phyloP scores from a whole-genome alignment of 495 filamentous ascomycete genomes.

The Podospora appendiculata region DNA sequence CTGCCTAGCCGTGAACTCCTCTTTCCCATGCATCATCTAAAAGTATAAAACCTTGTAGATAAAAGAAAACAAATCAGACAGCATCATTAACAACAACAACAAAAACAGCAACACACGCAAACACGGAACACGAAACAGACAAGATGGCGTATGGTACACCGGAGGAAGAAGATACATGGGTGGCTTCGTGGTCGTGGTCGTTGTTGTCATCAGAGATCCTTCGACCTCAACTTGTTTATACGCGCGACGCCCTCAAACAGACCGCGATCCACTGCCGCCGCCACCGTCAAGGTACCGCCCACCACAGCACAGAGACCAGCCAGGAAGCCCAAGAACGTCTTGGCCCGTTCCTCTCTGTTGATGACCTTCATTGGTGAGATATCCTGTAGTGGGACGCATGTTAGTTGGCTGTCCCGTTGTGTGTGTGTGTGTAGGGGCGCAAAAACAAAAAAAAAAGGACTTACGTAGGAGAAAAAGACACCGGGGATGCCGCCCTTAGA shows the following conservation, averaged over 20 bases:
- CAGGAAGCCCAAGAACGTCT: conserved; percentile 83
- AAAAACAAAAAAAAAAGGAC: conserved; percentile 24
- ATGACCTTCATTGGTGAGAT: conserved; percentile 99
- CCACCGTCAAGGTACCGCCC: conserved; percentile 91
- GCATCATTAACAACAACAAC: background rate
- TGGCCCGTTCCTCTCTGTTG: conserved; percentile 83
- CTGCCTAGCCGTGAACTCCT: conserved; percentile 1
- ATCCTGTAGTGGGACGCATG: conserved; percentile 45
- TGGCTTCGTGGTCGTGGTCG: no score
- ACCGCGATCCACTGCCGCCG: conserved; percentile 84
- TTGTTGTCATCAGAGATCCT: conserved; percentile 30
- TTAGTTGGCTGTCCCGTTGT: background rate
- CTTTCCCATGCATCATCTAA: background rate
- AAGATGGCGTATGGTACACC: no score
- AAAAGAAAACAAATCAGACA: conserved; percentile 1
- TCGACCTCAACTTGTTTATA: conserved; percentile 76
- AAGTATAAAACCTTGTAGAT: background rate
- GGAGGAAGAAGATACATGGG: no score
- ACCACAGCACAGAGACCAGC: conserved; percentile 92
- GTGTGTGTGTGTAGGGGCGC: no score
- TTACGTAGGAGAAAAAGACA: conserved; percentile 94
- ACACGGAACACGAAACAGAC: no score
- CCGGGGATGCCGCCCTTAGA: conserved; percentile 88
- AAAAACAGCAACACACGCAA: background rate
- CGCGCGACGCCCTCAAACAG: conserved; percentile 81